Conservation (phyloP, 805 yeast genomes). For the Saccharomycopsis fodiens region DNA sequence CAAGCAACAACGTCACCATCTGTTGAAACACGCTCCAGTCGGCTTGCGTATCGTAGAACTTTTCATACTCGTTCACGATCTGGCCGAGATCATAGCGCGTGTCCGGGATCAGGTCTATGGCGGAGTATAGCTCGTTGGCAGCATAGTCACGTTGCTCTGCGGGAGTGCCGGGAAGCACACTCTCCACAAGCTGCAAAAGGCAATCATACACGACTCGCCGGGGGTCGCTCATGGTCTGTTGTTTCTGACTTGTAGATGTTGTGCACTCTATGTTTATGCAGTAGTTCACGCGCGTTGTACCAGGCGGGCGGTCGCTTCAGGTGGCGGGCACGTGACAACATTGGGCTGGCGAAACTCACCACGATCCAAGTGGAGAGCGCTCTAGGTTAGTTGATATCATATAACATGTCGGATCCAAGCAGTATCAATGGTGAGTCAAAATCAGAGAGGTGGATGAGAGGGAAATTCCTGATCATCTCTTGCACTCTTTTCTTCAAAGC, state of each 20-base stretch:
- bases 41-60: neutral
- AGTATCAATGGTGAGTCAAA: conserved; percentile 1
- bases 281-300: neutral
- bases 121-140: neutral
- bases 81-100: neutral
- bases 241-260: no score
- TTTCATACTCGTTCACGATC: neutral
- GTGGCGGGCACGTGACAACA: neutral
- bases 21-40: conserved; percentile 31
- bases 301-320: neutral
- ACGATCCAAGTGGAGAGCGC: no score
- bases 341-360: no score
- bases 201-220: conserved; percentile 3
- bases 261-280: conserved; percentile 6
- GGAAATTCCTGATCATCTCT: no score
- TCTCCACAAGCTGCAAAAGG: conserved; percentile 3
- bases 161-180: neutral
- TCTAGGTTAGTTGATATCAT: no score
- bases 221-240: no score
- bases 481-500: no score
- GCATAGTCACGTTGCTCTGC: neutral
- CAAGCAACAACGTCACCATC: conserved; percentile 28
- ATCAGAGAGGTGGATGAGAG: no score
- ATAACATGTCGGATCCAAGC: neutral
- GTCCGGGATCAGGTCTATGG: neutral